phyloP scores from a whole-genome alignment of 306 rosid genomes.

The Sesbania bispinosa region DNA sequence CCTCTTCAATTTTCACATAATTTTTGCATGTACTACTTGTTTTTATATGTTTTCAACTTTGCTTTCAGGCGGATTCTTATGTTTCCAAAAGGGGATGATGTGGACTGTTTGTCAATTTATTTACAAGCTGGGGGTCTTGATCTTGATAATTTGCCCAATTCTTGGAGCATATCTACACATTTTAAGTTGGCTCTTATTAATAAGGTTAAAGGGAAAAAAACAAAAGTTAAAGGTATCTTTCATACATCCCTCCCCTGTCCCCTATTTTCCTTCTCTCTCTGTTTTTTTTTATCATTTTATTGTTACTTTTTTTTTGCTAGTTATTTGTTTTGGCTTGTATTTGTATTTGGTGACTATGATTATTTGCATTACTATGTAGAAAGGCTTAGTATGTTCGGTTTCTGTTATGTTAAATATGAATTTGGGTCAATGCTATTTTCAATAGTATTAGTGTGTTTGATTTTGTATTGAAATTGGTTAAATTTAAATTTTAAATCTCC shows the following conservation, averaged over 20 bases:
- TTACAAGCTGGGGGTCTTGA: constrained; percentile 50
- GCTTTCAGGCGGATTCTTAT: constrained; percentile 50
- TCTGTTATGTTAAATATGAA: too few species aligned
- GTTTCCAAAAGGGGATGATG: not conserved
- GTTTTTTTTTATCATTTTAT: too few species aligned
- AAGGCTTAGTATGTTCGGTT: too few species aligned
- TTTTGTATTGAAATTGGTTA: too few species aligned
- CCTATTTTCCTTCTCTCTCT: too few species aligned
- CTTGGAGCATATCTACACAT: constrained; percentile 46
- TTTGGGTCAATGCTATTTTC: too few species aligned
- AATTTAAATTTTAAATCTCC: too few species aligned
- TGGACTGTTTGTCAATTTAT: constrained; percentile 54
- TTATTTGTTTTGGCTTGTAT: too few species aligned
- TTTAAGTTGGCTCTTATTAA: constrained; percentile 60
- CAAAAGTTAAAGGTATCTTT: constrained; percentile 45
- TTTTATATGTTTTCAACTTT: not conserved
- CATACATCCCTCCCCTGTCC: not conserved
- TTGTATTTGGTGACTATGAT: too few species aligned
- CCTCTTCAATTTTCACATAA: not conserved
- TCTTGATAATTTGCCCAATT: constrained; percentile 34
- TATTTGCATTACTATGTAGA: too few species aligned
- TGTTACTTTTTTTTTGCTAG: too few species aligned
- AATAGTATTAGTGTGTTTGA: too few species aligned
- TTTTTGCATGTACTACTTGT: not conserved
- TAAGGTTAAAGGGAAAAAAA: constrained; percentile 35